phyloP scores from a whole-genome alignment of 768 basidiomycete species.

The Lyophyllum shimeji region DNA sequence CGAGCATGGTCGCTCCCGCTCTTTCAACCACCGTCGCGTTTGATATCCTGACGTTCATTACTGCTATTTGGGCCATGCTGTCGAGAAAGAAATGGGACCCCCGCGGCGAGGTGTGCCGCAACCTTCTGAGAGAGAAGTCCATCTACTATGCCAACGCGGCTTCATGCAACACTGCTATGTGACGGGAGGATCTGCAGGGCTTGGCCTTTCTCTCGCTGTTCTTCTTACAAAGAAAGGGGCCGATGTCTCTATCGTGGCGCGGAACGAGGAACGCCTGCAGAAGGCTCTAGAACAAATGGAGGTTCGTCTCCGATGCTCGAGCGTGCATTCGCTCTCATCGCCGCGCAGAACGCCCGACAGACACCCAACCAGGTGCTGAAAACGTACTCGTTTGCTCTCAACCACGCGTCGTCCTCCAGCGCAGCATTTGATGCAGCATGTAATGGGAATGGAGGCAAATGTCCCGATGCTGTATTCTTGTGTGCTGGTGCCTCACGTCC shows the following conservation, averaged over 20 bases:
- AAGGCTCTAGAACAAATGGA: slow-evolving; percentile 65
- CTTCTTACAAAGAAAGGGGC: slow-evolving; percentile 71
- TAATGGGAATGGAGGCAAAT: slow-evolving; percentile 48
- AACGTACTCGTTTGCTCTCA: slow-evolving; percentile 66
- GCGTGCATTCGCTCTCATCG: slow-evolving; percentile 26
- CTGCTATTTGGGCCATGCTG: slow-evolving; percentile 18
- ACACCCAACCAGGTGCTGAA: slow-evolving; percentile 60
- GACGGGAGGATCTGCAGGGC: slow-evolving; percentile 84
- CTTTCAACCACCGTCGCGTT: slow-evolving; percentile 1
- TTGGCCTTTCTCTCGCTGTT: slow-evolving; percentile 75
- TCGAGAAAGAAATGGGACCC: slow-evolving; percentile 42
- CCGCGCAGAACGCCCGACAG: slow-evolving; percentile 48
- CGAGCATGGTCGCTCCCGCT: slow-evolving; percentile 6
- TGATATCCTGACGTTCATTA: slow-evolving; percentile 2
- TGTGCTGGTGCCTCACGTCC: slow-evolving; percentile 79
- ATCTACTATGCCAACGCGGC: not conserved
- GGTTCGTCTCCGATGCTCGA: slow-evolving; percentile 46
- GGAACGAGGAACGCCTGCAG: slow-evolving; percentile 64
- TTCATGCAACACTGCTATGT: slow-evolving; percentile 74
- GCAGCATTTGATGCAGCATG: slow-evolving; percentile 66
- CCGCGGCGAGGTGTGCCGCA: slow-evolving; percentile 32
- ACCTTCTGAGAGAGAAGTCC: not conserved
- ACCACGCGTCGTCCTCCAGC: slow-evolving; percentile 48
- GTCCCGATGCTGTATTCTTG: slow-evolving; percentile 75
- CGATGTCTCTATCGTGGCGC: slow-evolving; percentile 83